Evolutionary conservation across 2,329 filamentous ascomycete genomes (phyloP).

Genomic region (Hymenoscyphus repandus): DNA sequence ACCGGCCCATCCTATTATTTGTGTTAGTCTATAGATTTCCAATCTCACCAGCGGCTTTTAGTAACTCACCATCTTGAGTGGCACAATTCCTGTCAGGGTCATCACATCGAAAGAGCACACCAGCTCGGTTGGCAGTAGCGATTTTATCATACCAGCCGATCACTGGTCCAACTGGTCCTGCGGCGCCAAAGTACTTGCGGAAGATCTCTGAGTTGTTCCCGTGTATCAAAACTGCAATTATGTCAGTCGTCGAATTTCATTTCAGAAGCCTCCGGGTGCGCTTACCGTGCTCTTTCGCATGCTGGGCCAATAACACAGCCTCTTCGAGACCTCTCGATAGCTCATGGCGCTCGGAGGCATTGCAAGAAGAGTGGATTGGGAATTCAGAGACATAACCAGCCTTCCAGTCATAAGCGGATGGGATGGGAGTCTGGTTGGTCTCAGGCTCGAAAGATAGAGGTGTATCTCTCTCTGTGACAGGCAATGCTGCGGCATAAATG

Average conservation of each 20-base stretch:
- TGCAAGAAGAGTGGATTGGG: constrained; percentile 61
- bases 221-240: constrained; percentile 3
- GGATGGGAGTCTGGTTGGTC: not conserved
- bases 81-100: constrained; percentile 60
- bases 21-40: constrained; percentile 26
- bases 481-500: constrained; percentile 1
- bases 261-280: not conserved
- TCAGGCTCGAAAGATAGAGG: constrained; percentile 1
- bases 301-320: constrained; percentile 49
- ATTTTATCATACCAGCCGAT: constrained; percentile 60
- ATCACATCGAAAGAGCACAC: constrained; percentile 61
- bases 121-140: constrained; percentile 49
- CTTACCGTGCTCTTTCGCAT: constrained; percentile 53
- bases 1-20: constrained; percentile 49
- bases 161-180: constrained; percentile 47
- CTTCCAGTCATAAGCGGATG: constrained; percentile 4
- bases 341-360: constrained; percentile 53
- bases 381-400: constrained; percentile 24
- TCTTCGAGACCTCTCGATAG: constrained; percentile 54
- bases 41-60: not conserved
- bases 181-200: constrained; percentile 61
- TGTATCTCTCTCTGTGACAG: not conserved
- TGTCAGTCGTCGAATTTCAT: not conserved
- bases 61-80: constrained; percentile 37
- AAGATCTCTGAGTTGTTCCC: constrained; percentile 55